phyloP scores from a whole-genome alignment of 2,329 filamentous ascomycete species.

The Beauveria caledonica region DNA sequence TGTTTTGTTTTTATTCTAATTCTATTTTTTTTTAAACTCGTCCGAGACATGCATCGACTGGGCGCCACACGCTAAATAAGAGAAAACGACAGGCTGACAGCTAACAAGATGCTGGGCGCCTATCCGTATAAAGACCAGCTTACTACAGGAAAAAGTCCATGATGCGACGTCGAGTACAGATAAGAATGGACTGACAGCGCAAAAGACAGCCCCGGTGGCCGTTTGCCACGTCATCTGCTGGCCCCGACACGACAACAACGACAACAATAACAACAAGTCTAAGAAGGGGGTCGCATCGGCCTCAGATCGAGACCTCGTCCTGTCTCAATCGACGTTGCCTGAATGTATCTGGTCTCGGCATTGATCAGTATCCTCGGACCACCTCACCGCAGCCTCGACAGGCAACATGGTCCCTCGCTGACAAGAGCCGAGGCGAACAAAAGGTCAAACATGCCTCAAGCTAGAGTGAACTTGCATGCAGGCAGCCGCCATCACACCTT shows the following conservation, averaged over 20 bases:
- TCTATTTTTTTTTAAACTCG: not conserved
- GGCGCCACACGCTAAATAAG: not conserved
- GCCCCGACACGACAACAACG: too few species aligned
- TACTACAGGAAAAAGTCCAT: not conserved
- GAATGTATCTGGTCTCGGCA: not conserved
- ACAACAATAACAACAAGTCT: not conserved
- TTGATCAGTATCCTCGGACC: not conserved
- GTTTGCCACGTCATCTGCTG: not conserved
- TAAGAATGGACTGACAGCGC: not conserved
- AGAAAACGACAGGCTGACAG: not conserved
- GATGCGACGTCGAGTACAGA: not conserved
- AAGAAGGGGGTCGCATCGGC: not conserved
- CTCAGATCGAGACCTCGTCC: not conserved
- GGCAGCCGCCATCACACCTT: not conserved
- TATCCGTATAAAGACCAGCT: not conserved
- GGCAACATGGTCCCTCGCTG: not conserved
- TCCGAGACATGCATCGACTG: constrained; percentile 9
- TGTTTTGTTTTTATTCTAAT: not conserved
- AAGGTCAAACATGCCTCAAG: not conserved
- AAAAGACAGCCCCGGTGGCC: not conserved
- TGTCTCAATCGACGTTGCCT: not conserved
- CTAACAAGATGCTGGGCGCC: not conserved
- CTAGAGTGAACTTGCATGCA: not conserved
- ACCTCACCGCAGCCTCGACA: constrained; percentile 2
- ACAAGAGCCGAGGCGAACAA: not conserved